phyloP scores from a whole-genome alignment of 192 early-diverging fungal genomes.

The Gigaspora rosea region DNA sequence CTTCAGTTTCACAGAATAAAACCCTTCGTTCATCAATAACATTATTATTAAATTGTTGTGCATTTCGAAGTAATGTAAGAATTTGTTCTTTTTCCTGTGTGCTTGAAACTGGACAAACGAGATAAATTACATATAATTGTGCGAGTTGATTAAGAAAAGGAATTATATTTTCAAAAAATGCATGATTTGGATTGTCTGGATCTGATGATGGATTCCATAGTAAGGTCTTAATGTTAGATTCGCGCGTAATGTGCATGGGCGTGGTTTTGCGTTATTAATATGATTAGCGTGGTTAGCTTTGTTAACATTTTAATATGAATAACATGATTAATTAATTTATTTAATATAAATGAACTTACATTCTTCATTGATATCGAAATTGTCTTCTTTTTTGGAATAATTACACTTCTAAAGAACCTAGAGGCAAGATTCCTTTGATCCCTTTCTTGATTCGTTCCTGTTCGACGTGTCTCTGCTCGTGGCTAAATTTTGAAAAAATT shows the following conservation, averaged over 20 bases:
- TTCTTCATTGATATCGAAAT: slow-evolving; percentile 66
- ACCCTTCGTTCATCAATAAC: slow-evolving; percentile 64
- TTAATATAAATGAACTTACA: slow-evolving; percentile 32
- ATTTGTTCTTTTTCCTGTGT: slow-evolving; percentile 61
- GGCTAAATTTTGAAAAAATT: not conserved
- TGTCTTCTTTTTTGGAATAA: slow-evolving; percentile 43
- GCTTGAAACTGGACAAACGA: slow-evolving; percentile 59
- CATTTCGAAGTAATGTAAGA: slow-evolving; percentile 45
- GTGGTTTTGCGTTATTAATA: too few relatives aligned
- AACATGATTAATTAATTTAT: too few relatives aligned
- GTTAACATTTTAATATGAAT: too few relatives aligned
- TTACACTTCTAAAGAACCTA: slow-evolving; percentile 32
- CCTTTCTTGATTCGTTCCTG: not conserved
- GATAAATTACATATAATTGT: slow-evolving; percentile 52
- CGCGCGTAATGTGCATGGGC: too few relatives aligned
- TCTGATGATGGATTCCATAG: slow-evolving; percentile 80
- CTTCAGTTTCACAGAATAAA: slow-evolving; percentile 69
- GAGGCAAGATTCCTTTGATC: slow-evolving; percentile 35
- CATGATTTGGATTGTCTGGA: slow-evolving; percentile 65
- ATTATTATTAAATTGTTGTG: slow-evolving; percentile 37
- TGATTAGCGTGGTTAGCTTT: too few relatives aligned
- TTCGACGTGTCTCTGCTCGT: not conserved
- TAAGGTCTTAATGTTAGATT: slow-evolving; percentile 50
- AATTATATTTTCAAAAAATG: slow-evolving; percentile 63
- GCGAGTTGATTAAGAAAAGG: slow-evolving; percentile 56